phyloP scores from a whole-genome alignment of 257 asterid species.

The Knoxia roxburghii region DNA sequence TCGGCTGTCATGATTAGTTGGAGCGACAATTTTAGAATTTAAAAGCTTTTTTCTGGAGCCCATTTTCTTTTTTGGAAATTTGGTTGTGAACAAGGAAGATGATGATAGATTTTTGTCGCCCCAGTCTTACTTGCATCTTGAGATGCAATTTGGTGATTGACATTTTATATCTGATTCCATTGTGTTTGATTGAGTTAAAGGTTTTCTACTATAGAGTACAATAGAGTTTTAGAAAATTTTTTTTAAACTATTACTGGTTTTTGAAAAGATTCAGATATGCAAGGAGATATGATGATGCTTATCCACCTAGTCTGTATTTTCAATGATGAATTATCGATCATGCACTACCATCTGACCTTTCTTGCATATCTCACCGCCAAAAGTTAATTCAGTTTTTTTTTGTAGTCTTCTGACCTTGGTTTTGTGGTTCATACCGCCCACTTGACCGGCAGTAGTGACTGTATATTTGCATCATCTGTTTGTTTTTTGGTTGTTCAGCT shows the following conservation, averaged over 20 bases:
- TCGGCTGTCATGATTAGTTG: not conserved
- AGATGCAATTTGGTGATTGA: conserved; percentile 41
- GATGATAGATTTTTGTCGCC: conserved; percentile 43
- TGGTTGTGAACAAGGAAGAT: conserved; percentile 11
- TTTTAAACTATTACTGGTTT: too few species aligned
- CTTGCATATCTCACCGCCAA: not conserved
- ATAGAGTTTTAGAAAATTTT: too few species aligned
- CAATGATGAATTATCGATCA: conserved; percentile 54
- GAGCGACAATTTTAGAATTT: not conserved
- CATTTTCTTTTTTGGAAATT: not conserved
- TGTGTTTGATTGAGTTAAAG: not conserved
- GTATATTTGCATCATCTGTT: too few species aligned
- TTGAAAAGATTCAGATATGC: conserved; percentile 19
- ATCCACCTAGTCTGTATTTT: conserved; percentile 49
- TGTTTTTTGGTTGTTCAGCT: too few species aligned
- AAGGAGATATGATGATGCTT: conserved; percentile 41
- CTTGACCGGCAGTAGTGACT: too few species aligned
- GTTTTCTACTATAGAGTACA: not conserved
- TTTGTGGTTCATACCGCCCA: not conserved
- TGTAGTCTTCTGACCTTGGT: not conserved
- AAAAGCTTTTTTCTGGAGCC: not conserved
- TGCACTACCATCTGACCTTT: conserved; percentile 93
- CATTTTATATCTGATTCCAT: conserved; percentile 28
- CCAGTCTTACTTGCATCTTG: conserved; percentile 40
- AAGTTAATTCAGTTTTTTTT: not conserved